phyloP scores from a whole-genome alignment of 345 rosid species.

The Psidium guajava region DNA sequence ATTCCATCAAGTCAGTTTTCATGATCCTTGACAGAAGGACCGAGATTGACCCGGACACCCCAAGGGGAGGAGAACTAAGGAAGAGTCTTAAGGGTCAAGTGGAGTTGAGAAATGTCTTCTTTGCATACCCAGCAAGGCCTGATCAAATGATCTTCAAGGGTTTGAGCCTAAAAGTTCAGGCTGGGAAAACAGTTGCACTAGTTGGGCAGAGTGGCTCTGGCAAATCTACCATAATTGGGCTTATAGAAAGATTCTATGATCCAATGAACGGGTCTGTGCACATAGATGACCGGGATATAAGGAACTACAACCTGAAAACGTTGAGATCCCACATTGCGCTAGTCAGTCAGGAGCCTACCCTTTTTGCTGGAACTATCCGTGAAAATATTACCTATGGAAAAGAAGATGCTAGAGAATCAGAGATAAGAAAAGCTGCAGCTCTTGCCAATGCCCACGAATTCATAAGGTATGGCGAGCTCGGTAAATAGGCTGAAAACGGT shows the following conservation, averaged over 20 bases:
- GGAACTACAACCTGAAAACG: conserved; percentile 28
- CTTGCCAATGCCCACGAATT: conserved; percentile 62
- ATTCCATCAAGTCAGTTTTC: conserved; percentile 33
- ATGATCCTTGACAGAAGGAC: conserved; percentile 40
- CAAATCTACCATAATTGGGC: conserved; percentile 50
- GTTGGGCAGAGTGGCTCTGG: conserved; percentile 65
- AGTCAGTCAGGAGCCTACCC: conserved; percentile 62
- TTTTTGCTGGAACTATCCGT: conserved; percentile 52
- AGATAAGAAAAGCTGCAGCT: conserved; percentile 41
- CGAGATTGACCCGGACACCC: conserved; percentile 39
- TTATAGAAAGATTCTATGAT: conserved; percentile 58
- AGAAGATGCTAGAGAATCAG: conserved; percentile 34
- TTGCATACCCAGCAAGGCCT: conserved; percentile 53
- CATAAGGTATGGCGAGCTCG: conserved; percentile 24
- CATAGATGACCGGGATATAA: conserved; percentile 43
- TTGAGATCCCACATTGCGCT: conserved; percentile 48
- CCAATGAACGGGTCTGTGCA: conserved; percentile 32
- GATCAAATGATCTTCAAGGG: conserved; percentile 45
- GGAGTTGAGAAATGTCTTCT: conserved; percentile 45
- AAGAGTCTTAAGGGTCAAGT: conserved; percentile 31
- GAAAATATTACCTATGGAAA: conserved; percentile 52
- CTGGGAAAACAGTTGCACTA: conserved; percentile 44
- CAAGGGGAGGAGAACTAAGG: conserved; percentile 14
- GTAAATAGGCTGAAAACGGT: neutral
- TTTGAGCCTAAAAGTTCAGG: conserved; percentile 42